Percentiles rank a stretch among this genome's conserved stretches.
Evolutionary conservation across 768 basidiomycete genomes (phyloP).

Genomic region (Chlorophyllum brunneum): DNA sequence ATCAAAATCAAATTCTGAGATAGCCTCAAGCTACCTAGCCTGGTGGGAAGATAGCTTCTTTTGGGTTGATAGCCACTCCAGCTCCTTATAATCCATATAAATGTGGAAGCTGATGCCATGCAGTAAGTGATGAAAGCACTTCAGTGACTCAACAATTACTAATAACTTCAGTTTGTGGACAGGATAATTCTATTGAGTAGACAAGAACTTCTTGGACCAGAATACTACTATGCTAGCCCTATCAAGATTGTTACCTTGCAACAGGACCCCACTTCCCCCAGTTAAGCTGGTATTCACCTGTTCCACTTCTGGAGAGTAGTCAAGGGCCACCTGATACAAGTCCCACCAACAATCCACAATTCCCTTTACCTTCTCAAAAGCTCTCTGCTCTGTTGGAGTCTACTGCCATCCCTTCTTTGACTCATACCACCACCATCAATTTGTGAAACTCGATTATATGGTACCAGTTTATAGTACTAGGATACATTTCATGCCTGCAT

Average conservation of each 20-base stretch:
- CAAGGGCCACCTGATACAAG: conserved; percentile 14
- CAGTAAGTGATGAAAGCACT: conserved; percentile 17
- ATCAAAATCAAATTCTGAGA: conserved; percentile 20
- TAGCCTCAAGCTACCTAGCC: conserved; percentile 28
- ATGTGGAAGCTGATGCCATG: conserved; percentile 17
- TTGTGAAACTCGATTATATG: no score
- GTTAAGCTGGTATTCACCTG: conserved; percentile 22
- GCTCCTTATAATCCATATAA: conserved; percentile 25
- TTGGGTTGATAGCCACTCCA: conserved; percentile 25
- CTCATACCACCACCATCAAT: no score
- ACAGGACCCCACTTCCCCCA: conserved; percentile 20
- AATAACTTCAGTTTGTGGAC: conserved; percentile 29
- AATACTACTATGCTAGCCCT: conserved; percentile 26
- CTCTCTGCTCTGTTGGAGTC: conserved; percentile 17
- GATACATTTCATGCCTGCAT: no score
- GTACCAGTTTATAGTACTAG: no score
- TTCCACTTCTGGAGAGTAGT: conserved; percentile 16
- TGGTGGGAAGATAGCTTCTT: conserved; percentile 28
- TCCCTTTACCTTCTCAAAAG: conserved; percentile 28
- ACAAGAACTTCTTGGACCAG: conserved; percentile 25
- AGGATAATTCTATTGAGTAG: conserved; percentile 29
- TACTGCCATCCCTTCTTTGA: no score
- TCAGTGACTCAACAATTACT: conserved; percentile 26
- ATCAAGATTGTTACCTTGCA: conserved; percentile 23
- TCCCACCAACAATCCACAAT: conserved; percentile 13